Base-by-base conservation (phyloP, 176 grass and related monocot species). In the Avena sativa region DNA sequence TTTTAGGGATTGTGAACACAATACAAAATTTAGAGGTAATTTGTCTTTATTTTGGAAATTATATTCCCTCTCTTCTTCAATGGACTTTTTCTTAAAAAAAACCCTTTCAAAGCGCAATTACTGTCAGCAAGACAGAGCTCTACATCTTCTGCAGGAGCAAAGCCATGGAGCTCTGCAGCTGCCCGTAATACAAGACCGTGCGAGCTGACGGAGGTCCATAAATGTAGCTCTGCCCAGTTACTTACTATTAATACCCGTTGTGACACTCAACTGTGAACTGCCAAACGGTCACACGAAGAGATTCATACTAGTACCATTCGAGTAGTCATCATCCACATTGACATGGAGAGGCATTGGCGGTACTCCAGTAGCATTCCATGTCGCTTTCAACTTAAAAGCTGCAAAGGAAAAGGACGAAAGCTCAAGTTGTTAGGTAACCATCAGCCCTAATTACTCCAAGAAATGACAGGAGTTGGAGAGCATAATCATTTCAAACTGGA, bases 191-290 rank as follows among this genome's bases (percentile, higher is more conserved):
- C 16, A 83, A 40, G 65, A 59, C 26, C 50, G 28, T 72, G 66
- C 81, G 10, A 32, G 47, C 10, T 0, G 65, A 70, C 17, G 3
- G 11, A 68, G 5, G 63, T 38, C 50, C 66, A 69, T 38, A 53
- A 30, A 16, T 63, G 9, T 26, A 63, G 5, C 23, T 48, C 61
- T 2, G 59, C 11, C 5, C 13, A 30, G 14, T 17, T 44, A 59
- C 7, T 17, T 44, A 59, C 7, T 43, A 43, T 7, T 43, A 43
- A 10, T 48, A 48, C 46, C 1, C 28, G 12, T 9, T 52, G 17
- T 38, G 48, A 15, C 66, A 43, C 50, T 38, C 67, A 83, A 73
- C 67, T 15, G 51, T 59, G 32, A 83, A 19, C 67, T 23, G 32
- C 50, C 34, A 25, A 71, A 83, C 9, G 51, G 67, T 52, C 62